phyloP scores from a whole-genome alignment of 495 filamentous ascomycete genomes.

The Penicillium lagena region DNA sequence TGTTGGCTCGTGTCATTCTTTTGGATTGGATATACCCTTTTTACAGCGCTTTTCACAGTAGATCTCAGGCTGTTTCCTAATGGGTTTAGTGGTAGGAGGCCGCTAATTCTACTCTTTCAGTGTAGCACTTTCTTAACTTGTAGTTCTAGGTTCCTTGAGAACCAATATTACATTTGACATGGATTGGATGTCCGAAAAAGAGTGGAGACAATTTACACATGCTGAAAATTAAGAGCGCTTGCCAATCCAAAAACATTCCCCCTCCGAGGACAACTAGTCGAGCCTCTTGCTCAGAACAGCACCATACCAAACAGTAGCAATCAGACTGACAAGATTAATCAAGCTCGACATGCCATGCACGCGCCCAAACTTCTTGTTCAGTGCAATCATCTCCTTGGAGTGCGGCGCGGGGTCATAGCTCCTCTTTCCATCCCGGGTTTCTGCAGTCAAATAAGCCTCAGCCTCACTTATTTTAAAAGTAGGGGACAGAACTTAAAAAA shows the following conservation, averaged over 20 bases:
- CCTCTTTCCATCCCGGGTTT: conserved; percentile 77
- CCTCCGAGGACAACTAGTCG: conserved; percentile 11
- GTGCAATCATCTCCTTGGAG: conserved; percentile 68
- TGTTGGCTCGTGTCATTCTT: background rate
- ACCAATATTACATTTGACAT: too few relatives aligned
- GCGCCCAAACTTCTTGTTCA: conserved; percentile 75
- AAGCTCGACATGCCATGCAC: conserved; percentile 74
- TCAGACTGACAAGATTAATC: conserved; percentile 63
- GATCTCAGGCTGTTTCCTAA: too few relatives aligned
- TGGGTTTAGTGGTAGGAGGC: too few relatives aligned
- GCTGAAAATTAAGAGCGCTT: too few relatives aligned
- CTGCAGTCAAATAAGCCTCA: conserved; percentile 22
- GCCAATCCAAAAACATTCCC: background rate
- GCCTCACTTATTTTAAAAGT: background rate
- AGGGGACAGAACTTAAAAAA: background rate
- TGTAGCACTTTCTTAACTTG: too few relatives aligned
- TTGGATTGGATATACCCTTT: background rate
- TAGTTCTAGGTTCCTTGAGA: too few relatives aligned
- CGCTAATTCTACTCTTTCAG: too few relatives aligned
- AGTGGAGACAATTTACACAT: too few relatives aligned
- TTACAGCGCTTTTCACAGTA: background rate
- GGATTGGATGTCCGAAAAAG: too few relatives aligned
- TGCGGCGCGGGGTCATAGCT: conserved; percentile 68
- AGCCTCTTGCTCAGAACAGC: conserved; percentile 56
- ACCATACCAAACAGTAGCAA: conserved; percentile 69